phyloP scores from a whole-genome alignment of 2,329 filamentous ascomycete genomes.

The Exophiala bonariae region DNA sequence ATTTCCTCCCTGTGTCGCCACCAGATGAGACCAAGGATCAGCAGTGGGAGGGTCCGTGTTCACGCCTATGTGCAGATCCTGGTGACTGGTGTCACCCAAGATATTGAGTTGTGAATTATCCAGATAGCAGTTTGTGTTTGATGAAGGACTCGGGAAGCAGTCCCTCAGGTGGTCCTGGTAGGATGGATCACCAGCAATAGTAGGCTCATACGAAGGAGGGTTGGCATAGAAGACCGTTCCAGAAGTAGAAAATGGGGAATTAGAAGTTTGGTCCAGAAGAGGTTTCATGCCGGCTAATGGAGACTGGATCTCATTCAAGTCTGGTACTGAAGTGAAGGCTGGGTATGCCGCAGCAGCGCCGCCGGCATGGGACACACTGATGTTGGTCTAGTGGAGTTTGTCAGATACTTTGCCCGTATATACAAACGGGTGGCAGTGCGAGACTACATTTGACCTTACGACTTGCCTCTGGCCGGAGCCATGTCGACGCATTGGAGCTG shows the following conservation, averaged over 20 bases:
- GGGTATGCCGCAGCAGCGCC: conserved; percentile 13
- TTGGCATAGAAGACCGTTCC: conserved; percentile 4
- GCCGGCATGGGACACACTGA: conserved; percentile 17
- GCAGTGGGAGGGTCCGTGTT: background rate
- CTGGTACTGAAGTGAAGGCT: conserved; percentile 17
- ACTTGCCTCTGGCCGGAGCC: conserved; percentile 1
- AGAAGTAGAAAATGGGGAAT: conserved; percentile 6
- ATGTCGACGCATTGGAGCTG: conserved; percentile 4
- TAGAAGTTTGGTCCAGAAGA: conserved; percentile 8
- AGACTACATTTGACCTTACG: conserved; percentile 16
- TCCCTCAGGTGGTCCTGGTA: conserved; percentile 11
- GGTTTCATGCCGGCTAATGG: conserved; percentile 13
- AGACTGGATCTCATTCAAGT: conserved; percentile 17
- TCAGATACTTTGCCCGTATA: conserved; percentile 7
- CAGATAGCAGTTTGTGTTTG: conserved; percentile 6
- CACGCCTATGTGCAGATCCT: background rate
- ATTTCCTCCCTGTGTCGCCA: conserved; percentile 8
- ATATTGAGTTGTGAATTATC: conserved; percentile 2
- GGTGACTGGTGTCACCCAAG: conserved; percentile 13
- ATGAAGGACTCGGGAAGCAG: conserved; percentile 5
- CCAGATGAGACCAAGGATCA: conserved; percentile 17
- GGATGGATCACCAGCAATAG: background rate
- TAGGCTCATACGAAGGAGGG: conserved; percentile 1
- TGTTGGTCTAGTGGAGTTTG: conserved; percentile 10
- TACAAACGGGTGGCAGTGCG: conserved; percentile 14